Evolutionary conservation across 345 rosid species (phyloP), one percentile per base, ranked within the genome.

Genomic region (Murraya koenigii): DNA sequence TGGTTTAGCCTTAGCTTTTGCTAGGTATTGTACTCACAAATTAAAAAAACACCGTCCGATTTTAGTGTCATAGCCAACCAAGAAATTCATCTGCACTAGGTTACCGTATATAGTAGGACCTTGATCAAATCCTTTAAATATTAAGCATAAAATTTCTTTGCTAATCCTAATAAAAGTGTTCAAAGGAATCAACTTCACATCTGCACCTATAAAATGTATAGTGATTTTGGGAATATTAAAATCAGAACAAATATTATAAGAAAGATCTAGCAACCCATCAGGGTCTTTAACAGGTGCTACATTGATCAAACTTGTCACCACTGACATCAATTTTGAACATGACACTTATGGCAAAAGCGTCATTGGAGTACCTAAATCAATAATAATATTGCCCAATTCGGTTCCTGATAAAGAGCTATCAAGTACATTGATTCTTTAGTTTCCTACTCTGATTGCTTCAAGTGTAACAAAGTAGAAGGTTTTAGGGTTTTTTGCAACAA

Each of bases 361-460:
- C 44, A 83, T 55, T 4, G 94, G 86, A 6, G 88, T 89, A 14
- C 97, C 91, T 0, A 91, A 91, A 72, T 93, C 96, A 26, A 90
- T 84, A 41, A 91, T 84, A 32, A 87, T 86, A 85, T 90, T 89
- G 5, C 92, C 94, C 3, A 69, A 56, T 8, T 35, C 17, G 5
- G n/a, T 5, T 74, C 72, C 82, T 5, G 54, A 68, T 13, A 81
- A 23, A 38, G 84, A 82, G 14, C 81, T 83, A 23, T 59, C 41
- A 60, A 39, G 44, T 8, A 85, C 85, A 0, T 73, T 41, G 7
- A 89, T 68, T 67, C 62, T 82, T 8, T 59, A 39, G 35, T 22
- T 60, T 11, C 84, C 91, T 4, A 87, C 88, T 47, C 86, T 85
- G 69, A 89, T 78, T 5, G 89, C 86, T 65, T 87, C 75, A 0